Evolutionary conservation across 208 protist species (phyloP).

Genomic region (Crithidia expoeki): DNA sequence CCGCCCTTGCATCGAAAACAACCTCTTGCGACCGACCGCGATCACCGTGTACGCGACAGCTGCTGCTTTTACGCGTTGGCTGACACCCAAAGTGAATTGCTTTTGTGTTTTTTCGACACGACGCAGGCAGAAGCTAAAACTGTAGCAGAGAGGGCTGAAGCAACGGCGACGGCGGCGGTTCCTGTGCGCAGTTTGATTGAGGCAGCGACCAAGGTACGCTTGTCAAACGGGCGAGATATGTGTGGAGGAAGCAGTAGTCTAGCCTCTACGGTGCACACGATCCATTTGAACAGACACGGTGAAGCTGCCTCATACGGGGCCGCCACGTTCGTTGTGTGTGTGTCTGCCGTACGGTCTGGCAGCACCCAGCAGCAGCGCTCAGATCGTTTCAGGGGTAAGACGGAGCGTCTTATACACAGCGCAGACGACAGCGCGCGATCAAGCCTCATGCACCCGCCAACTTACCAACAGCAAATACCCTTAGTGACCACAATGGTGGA

Average conservation of each 20-base stretch:
- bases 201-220: neutral
- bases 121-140: neutral
- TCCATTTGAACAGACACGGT: slow-evolving; percentile 5
- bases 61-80: slow-evolving; percentile 12
- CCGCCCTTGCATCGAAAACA: neutral
- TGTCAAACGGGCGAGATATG: neutral
- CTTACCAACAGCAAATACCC: too few species aligned
- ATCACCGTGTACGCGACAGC: neutral
- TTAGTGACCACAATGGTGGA: neutral
- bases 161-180: slow-evolving; percentile 12
- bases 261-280: slow-evolving; percentile 16
- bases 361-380: neutral
- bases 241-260: too few species aligned
- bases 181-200: slow-evolving; percentile 21
- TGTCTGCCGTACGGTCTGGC: neutral
- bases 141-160: too few species aligned
- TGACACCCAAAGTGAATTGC: neutral
- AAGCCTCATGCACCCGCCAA: neutral
- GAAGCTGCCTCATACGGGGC: neutral
- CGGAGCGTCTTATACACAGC: neutral
- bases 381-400: neutral
- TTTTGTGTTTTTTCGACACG: neutral
- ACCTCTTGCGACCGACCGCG: neutral
- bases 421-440: neutral
- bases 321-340: slow-evolving; percentile 13